Base-by-base conservation (phyloP, 192 early-diverging fungal genomes). In the Dimargaris cristalligena region DNA sequence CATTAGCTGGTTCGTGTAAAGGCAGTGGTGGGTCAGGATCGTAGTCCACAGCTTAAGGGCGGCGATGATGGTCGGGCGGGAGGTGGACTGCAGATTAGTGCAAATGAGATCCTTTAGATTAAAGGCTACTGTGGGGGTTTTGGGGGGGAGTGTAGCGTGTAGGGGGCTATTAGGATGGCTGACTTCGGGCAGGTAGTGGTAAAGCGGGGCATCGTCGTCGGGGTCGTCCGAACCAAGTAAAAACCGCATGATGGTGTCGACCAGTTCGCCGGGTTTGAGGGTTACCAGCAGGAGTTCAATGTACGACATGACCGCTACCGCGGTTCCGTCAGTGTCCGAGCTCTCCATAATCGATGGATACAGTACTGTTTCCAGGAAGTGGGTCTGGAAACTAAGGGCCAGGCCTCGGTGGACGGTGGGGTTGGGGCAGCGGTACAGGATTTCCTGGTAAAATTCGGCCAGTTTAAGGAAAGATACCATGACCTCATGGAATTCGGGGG, bases 281-380 rank as follows among this genome's bases (percentile, higher is more conserved):
- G 77, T 75, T 34, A 84, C 81, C 8, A 93, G 67, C 65, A 94
- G 89, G 52, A 85, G 65, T 58, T 89, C 82, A 48, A 97, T 77
- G 56, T 97, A 97, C 58, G 80, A 87, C 64, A 97, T 85, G 1
- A 87, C 82, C 2, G 92, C 84, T 0, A 91, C 87, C 20, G 90
- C 83, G 57, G 86, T 88, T 4, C 90, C 91, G 66, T 97, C 91
- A 25, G 83, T 87, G 68, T 97, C 94, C 0, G 89, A 91, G 66
- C 87, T 86, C 52, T 87, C 87, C 38, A 84, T 66, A 51, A 94
- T 74, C 35, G 85, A 85, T 23, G 92, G 85, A 58, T 89, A 86
- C 44, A 97, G 72, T 57, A 92, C 90, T 44, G 86, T 82, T 55
- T 86, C 86, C 44, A 97, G 70, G 68, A 94, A 90, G 32, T 85